Evolutionary conservation across 2,329 filamentous ascomycete genomes (phyloP).

Genomic region (Nigrospora osmanthi): DNA sequence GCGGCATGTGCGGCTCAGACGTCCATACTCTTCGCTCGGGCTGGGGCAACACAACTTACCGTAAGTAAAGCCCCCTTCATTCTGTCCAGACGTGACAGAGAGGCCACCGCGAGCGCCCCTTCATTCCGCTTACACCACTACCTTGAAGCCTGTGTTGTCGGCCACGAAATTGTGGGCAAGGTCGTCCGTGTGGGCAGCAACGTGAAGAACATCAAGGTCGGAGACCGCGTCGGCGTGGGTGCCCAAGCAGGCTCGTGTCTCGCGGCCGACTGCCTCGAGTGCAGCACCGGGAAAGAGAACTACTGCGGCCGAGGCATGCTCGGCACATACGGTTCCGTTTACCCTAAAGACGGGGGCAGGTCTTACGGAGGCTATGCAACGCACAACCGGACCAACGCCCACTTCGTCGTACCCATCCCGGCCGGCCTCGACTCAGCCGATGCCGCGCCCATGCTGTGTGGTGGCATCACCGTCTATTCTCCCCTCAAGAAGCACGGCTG

Average conservation of each 20-base stretch:
- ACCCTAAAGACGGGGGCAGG: slow-evolving; percentile 21
- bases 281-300: not conserved
- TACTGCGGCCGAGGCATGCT: not conserved
- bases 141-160: slow-evolving; percentile 26
- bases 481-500: slow-evolving; percentile 2
- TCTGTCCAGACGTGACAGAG: too few relatives aligned
- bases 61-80: not conserved
- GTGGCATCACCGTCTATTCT: slow-evolving; percentile 1
- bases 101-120: slow-evolving; percentile 6
- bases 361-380: slow-evolving; percentile 40
- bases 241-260: slow-evolving; percentile 53
- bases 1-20: slow-evolving; percentile 49
- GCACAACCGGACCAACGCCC: slow-evolving; percentile 4
- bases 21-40: slow-evolving; percentile 28
- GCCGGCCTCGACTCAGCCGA: not conserved
- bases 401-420: slow-evolving; percentile 28
- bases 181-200: slow-evolving; percentile 29
- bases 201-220: slow-evolving; percentile 42
- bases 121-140: too few relatives aligned
- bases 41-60: slow-evolving; percentile 21
- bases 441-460: slow-evolving; percentile 3
- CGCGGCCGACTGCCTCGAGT: slow-evolving; percentile 34
- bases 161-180: slow-evolving; percentile 53
- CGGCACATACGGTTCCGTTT: not conserved
- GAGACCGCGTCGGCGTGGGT: slow-evolving; percentile 57